A percentile compares a stretch with the other conserved stretches of the same genome.
phyloP scores from a whole-genome alignment of 352 stramenopile species.

The Blastocystis sp. region DNA sequence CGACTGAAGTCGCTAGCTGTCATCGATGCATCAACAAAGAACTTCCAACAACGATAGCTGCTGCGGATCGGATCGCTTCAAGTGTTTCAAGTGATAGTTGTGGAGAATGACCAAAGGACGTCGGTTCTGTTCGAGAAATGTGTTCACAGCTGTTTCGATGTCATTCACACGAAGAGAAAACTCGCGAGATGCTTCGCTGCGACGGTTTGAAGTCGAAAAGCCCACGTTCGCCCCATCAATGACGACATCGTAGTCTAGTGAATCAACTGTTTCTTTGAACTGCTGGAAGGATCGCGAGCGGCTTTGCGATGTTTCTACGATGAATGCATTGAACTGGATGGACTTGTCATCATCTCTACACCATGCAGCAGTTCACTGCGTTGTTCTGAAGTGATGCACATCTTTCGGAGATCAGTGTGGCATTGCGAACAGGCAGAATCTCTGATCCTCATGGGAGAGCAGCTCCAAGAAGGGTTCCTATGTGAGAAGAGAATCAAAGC shows the following conservation, averaged over 20 bases:
- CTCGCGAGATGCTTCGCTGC: not conserved
- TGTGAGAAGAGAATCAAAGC: not conserved
- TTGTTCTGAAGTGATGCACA: not conserved
- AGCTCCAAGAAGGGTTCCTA: conserved; percentile 19
- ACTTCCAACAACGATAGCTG: not conserved
- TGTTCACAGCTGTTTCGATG: not conserved
- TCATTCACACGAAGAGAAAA: not conserved
- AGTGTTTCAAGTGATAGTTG: not conserved
- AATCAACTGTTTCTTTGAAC: not conserved
- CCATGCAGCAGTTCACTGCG: not conserved
- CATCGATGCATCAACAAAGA: not conserved
- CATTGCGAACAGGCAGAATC: not conserved
- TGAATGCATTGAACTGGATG: not conserved
- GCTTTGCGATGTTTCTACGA: not conserved
- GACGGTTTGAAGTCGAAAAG: not conserved
- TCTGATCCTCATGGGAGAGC: not conserved
- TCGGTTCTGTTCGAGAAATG: not conserved
- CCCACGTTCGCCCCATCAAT: conserved; percentile 34
- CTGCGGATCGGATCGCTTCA: not conserved
- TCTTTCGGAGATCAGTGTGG: not conserved
- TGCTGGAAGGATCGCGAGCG: not conserved
- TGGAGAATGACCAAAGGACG: conserved; percentile 31
- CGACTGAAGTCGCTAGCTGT: not conserved
- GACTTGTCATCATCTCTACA: not conserved
- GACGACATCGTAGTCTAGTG: not conserved